Conservation (phyloP, 495 filamentous ascomycete species). For the Sordaria brevicollis region DNA sequence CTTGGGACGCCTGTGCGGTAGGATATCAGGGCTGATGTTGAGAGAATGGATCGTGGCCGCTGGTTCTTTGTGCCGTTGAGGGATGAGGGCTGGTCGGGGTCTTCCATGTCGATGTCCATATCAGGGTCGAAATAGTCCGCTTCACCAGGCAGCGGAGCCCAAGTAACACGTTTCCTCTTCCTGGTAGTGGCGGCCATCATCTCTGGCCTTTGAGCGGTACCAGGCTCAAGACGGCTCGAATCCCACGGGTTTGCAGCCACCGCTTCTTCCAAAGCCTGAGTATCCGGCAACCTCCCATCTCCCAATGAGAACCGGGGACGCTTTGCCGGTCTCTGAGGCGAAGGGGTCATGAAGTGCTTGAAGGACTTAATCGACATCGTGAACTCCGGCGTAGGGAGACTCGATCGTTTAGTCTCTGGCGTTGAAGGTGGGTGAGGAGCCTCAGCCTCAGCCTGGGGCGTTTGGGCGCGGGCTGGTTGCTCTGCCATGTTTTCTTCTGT, state of each 20-base stretch:
- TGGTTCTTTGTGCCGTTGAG: background rate
- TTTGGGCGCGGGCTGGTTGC: background rate
- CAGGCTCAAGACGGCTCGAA: background rate
- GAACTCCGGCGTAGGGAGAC: slow-evolving; percentile 22
- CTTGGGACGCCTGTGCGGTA: background rate
- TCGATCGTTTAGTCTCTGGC: slow-evolving; percentile 11
- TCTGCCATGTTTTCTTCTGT: background rate
- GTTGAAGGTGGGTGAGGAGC: slow-evolving; percentile 12
- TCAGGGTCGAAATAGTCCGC: background rate
- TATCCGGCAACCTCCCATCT: slow-evolving; percentile 11
- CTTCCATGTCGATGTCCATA: background rate
- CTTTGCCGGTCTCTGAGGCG: slow-evolving; percentile 7
- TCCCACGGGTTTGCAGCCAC: slow-evolving; percentile 19
- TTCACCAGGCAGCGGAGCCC: slow-evolving; percentile 15
- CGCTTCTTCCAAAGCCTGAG: slow-evolving; percentile 15
- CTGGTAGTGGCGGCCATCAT: background rate
- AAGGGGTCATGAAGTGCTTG: slow-evolving; percentile 20
- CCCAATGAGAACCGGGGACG: slow-evolving; percentile 1
- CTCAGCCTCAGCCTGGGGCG: background rate
- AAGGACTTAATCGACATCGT: slow-evolving; percentile 21
- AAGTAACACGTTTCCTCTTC: slow-evolving; percentile 20
- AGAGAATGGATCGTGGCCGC: background rate
- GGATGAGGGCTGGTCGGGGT: background rate
- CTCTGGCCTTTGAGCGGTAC: background rate
- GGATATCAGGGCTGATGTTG: background rate